Conservation (phyloP, 2,329 filamentous ascomycete genomes). For the Aschersonia sp. region DNA sequence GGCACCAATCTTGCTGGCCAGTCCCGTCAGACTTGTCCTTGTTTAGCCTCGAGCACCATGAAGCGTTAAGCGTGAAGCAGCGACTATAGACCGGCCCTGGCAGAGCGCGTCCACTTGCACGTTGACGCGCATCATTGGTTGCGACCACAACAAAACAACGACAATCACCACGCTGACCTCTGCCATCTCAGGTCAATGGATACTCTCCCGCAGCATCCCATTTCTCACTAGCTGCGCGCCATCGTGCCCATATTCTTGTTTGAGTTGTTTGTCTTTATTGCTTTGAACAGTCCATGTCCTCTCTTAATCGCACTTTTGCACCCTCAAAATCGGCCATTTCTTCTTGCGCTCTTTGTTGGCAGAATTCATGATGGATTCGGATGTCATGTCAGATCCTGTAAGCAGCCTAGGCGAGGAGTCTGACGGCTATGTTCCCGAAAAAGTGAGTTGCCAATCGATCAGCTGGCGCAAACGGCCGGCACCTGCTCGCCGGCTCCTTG, state of each 20-base stretch:
- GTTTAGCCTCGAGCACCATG: neutral
- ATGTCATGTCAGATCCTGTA: conserved; percentile 38
- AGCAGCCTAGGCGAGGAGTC: conserved; percentile 26
- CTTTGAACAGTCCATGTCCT: conserved; percentile 7
- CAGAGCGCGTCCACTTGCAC: neutral
- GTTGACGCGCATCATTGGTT: conserved; percentile 1
- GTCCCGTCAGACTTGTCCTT: neutral
- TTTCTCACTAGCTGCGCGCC: too few species aligned
- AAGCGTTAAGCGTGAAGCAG: neutral
- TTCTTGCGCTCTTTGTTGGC: neutral
- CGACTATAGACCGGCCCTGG: neutral
- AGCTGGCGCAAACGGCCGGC: neutral
- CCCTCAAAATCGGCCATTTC: neutral
- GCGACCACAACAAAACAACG: conserved; percentile 13
- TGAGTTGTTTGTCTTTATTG: conserved; percentile 6
- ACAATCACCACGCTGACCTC: neutral
- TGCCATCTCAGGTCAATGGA: neutral
- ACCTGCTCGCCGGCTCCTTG: neutral
- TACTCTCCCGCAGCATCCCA: neutral
- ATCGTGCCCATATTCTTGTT: neutral
- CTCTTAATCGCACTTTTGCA: neutral
- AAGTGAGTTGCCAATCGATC: conserved; percentile 10
- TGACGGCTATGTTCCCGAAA: conserved; percentile 24
- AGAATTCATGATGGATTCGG: conserved; percentile 34
- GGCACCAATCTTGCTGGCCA: too few species aligned